phyloP scores from a whole-genome alignment of 75 land plant genomes.

The Gnetum montanum region DNA sequence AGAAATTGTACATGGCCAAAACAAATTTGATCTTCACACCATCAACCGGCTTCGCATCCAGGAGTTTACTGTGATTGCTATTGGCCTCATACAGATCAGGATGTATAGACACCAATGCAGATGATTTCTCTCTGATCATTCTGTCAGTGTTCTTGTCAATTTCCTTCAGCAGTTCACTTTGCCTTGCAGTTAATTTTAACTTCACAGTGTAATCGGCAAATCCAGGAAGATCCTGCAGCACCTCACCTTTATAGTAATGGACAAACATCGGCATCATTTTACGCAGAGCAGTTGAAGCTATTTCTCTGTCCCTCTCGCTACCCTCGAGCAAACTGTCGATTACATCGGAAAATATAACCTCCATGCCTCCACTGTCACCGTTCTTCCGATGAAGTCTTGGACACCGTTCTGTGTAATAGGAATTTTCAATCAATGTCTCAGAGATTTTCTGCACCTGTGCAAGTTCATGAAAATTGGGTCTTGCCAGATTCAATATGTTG shows the following conservation, averaged over 20 bases:
- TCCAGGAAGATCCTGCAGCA: constrained; percentile 73
- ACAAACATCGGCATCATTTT: constrained; percentile 54
- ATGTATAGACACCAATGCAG: constrained; percentile 46
- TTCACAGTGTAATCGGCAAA: constrained; percentile 66
- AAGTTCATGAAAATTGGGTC: constrained; percentile 46
- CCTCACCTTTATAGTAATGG: constrained; percentile 76
- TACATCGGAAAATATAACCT: constrained; percentile 31
- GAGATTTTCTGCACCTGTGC: constrained; percentile 25
- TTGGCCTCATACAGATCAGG: constrained; percentile 15
- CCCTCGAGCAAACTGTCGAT: constrained; percentile 43
- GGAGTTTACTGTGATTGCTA: not conserved
- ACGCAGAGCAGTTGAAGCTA: constrained; percentile 43
- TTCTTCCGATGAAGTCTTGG: constrained; percentile 11
- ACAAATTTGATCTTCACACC: constrained; percentile 77
- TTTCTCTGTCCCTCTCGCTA: constrained; percentile 25
- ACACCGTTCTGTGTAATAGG: constrained; percentile 10
- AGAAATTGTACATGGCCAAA: constrained; percentile 40
- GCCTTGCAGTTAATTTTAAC: constrained; percentile 35
- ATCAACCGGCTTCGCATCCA: constrained; percentile 26
- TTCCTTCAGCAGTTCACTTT: constrained; percentile 15
- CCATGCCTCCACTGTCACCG: constrained; percentile 9
- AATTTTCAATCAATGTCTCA: constrained; percentile 25
- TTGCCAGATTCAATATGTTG: constrained; percentile 49
- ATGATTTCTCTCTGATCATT: constrained; percentile 22
- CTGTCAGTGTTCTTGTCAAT: constrained; percentile 9